Conservation (phyloP, 2,329 filamentous ascomycete genomes). For the Cordyceps farinosa region DNA sequence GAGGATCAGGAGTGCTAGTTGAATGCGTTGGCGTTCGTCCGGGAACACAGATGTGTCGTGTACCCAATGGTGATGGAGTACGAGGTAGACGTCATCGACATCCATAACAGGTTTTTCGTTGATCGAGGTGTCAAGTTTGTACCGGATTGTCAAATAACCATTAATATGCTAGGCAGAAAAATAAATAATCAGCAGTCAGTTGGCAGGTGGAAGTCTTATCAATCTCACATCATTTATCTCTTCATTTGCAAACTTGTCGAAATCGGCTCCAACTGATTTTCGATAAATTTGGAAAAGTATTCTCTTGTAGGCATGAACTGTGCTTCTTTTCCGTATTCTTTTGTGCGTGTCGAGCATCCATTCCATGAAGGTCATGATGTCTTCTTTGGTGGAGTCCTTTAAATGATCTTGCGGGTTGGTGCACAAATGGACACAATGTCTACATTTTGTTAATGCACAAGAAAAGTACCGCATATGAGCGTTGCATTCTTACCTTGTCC, state of each 20-base stretch:
- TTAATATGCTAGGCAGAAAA: background rate
- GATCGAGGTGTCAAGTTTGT: background rate
- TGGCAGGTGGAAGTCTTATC: background rate
- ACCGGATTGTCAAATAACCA: background rate
- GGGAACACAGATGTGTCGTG: background rate
- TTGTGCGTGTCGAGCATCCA: background rate
- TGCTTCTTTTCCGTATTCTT: slow-evolving; percentile 6
- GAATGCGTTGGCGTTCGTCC: background rate
- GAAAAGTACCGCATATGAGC: background rate
- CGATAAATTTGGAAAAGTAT: slow-evolving; percentile 2
- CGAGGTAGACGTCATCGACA: slow-evolving; percentile 1
- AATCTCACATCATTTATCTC: slow-evolving; percentile 1
- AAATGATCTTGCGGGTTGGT: background rate
- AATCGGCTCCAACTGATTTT: slow-evolving; percentile 3
- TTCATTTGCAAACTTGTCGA: background rate
- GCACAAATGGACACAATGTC: background rate
- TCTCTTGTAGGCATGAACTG: slow-evolving; percentile 6
- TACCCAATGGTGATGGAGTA: too few relatives aligned
- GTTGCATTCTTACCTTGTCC: background rate
- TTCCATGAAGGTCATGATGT: slow-evolving; percentile 4
- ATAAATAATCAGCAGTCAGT: background rate
- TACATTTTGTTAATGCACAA: background rate
- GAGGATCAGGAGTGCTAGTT: background rate
- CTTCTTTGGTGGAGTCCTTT: background rate
- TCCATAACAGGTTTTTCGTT: slow-evolving; percentile 4